Evolutionary conservation across 192 early-diverging fungal genomes (phyloP), one percentile per base, ranked within the genome.

Genomic region (Entrophospora sp.): DNA sequence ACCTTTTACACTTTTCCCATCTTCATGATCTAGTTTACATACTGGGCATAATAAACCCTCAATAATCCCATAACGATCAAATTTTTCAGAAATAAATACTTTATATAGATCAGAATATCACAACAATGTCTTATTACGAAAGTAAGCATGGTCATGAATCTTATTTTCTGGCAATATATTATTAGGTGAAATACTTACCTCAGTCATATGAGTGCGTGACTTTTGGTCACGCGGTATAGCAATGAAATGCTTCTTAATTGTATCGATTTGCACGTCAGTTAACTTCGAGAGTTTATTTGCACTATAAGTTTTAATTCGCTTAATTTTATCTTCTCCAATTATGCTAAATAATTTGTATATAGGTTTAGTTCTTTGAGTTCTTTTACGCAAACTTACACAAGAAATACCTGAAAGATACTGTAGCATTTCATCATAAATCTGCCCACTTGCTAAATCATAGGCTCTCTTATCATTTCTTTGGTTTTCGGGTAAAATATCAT

Each of bases 401-500:
- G 59, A 61, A 30, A 61, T 22, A 31, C 18, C 59, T 62, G 43
- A 62, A 62, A 48, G 43, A 62, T 62, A 62, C 16, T 62, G 61
- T 62, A 62, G 31, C 61, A 62, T 62, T 62, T 62, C 37, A 62
- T 62, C 43, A 62, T 62, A 62, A 62, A 62, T 62, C 44, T 46
- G 61, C 16, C 30, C 28, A 62, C 44, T 62, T 31, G 43, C 61
- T 30, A 62, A 45, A 32, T 62, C 28, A 48, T 62, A 46, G 28
- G 59, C 59, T 61, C 38, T 61, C 30, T 61, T 61, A 44, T 43
- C n/a, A 30, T 57, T 30, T 57, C n/a, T 42, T 42, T 42, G 10
- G 40, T 13, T 58, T 58, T 4, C 35, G 38, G 60, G 25, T 45
- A 62, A 62, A 58, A 58, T 58, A 13, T 46, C 60, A 62, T 30